Conservation (phyloP, 1,139 yeast genomes). For the Petasospora fabianii region DNA sequence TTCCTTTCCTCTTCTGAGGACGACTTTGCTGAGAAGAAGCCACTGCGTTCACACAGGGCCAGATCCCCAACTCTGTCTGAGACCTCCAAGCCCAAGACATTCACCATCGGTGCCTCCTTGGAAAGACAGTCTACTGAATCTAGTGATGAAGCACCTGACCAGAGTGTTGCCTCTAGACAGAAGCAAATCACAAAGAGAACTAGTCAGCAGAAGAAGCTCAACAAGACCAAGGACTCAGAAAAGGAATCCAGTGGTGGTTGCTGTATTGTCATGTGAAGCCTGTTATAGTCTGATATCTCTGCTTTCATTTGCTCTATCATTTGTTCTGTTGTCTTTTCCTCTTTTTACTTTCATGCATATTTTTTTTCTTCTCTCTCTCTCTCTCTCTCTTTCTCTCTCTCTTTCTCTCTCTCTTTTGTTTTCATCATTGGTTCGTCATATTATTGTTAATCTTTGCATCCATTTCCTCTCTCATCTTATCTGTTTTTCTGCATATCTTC, state of each 20-base stretch:
- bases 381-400: too few relatives aligned
- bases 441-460: too few relatives aligned
- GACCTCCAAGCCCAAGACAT: slow-evolving; percentile 1
- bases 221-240: neutral
- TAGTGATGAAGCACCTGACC: neutral
- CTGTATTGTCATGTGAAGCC: slow-evolving; percentile 17
- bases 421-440: too few relatives aligned
- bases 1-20: slow-evolving; percentile 1
- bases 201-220: slow-evolving; percentile 1
- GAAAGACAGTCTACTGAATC: neutral
- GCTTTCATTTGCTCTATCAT: neutral
- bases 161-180: neutral
- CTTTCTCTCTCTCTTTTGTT: neutral
- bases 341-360: neutral
- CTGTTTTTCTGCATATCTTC: too few relatives aligned
- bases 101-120: slow-evolving; percentile 7
- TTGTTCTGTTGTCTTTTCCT: neutral
- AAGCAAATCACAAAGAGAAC: neutral
- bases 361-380: too few relatives aligned
- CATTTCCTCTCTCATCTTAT: too few relatives aligned
- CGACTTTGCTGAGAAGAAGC: neutral
- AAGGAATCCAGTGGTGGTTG: slow-evolving; percentile 7
- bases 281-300: neutral
- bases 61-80: slow-evolving; percentile 2
- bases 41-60: neutral